Conservation (phyloP, 306 rosid genomes). For the Inga laurina region DNA sequence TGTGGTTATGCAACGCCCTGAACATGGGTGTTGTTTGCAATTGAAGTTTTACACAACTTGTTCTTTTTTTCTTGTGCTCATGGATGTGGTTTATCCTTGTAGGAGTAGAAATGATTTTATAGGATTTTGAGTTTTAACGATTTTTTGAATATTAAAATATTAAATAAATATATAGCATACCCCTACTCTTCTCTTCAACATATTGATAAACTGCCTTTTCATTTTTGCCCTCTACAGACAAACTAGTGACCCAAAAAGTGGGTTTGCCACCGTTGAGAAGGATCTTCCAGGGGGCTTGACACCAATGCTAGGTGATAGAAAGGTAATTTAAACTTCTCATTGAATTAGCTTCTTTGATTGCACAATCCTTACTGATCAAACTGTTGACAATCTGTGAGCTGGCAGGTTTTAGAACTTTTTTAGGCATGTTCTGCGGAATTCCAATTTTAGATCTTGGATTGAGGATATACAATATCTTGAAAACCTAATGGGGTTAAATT, state of each 20-base stretch:
- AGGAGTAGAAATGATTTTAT: background rate
- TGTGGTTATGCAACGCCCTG: background rate
- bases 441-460: background rate
- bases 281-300: constrained; percentile 97
- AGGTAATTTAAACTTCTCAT: constrained; percentile 49
- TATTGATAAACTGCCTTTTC: background rate
- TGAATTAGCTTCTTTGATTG: background rate
- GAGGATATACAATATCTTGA: background rate
- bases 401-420: background rate
- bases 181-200: constrained; percentile 6
- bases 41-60: background rate
- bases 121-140: background rate
- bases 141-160: background rate
- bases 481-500: background rate
- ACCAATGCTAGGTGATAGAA: constrained; percentile 97
- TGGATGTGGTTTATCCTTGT: background rate
- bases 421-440: background rate
- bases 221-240: constrained; percentile 57
- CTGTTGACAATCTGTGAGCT: background rate
- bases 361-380: background rate
- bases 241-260: constrained; percentile 94
- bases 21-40: constrained; percentile 1
- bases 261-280: constrained; percentile 97
- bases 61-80: background rate
- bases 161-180: background rate